phyloP scores from a whole-genome alignment of 495 filamentous ascomycete species.

The Lophiotrema nucula region DNA sequence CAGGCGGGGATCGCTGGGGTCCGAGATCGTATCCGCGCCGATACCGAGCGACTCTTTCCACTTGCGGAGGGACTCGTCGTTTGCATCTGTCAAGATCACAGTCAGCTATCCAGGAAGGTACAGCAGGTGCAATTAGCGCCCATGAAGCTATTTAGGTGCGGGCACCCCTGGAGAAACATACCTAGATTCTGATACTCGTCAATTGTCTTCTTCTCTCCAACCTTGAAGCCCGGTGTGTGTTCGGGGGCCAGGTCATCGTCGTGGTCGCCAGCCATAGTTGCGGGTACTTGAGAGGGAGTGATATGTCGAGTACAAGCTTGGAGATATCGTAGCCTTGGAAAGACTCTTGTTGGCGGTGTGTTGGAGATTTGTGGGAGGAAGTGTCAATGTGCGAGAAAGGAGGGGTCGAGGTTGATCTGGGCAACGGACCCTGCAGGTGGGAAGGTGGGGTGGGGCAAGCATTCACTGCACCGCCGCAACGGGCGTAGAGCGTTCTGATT shows the following conservation, averaged over 20 bases:
- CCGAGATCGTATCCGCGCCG: conserved; percentile 45
- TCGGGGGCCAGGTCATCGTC: conserved; percentile 86
- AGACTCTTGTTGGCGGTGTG: no score
- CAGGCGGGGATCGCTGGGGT: conserved; percentile 75
- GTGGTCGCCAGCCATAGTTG: conserved; percentile 63
- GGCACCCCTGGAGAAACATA: conserved; percentile 46
- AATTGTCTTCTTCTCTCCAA: conserved; percentile 96
- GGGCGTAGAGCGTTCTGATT: no score
- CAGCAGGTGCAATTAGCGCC: no score
- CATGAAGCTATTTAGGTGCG: no score
- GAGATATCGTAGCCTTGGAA: no score
- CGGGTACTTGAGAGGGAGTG: conserved; percentile 16
- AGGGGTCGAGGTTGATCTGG: no score
- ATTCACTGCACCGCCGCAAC: no score
- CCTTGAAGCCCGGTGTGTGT: conserved; percentile 91
- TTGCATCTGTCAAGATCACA: conserved; percentile 48
- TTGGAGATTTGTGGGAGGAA: no score
- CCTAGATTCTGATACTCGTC: conserved; percentile 89
- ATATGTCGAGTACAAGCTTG: background rate
- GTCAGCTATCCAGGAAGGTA: background rate
- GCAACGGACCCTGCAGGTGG: no score
- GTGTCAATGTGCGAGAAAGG: no score
- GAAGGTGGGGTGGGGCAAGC: no score
- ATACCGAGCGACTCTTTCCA: conserved; percentile 97
- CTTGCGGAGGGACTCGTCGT: conserved; percentile 90